phyloP scores from a whole-genome alignment of 495 filamentous ascomycete species.

The Aspergillus avenaceus region DNA sequence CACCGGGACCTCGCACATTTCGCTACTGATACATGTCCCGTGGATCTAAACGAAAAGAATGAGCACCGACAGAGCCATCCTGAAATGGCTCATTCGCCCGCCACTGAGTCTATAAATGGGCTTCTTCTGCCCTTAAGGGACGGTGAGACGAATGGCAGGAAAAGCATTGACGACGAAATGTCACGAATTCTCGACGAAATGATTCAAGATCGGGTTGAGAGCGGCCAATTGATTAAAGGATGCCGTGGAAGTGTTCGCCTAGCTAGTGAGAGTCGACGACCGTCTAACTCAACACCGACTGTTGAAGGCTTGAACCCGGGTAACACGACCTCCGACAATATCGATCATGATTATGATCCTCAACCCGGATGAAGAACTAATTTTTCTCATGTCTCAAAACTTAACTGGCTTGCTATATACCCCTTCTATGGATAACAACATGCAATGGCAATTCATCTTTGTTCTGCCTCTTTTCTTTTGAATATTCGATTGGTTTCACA shows the following conservation, averaged over 20 bases:
- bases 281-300: slow-evolving; percentile 27
- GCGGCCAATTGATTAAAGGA: slow-evolving; percentile 58
- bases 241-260: slow-evolving; percentile 52
- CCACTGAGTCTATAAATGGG: slow-evolving; percentile 7
- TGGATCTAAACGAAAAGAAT: slow-evolving; percentile 28
- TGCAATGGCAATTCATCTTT: too few species aligned
- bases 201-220: slow-evolving; percentile 82
- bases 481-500: slow-evolving; percentile 20
- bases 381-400: not conserved
- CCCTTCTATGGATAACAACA: too few species aligned
- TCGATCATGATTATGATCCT: not conserved
- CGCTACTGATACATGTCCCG: slow-evolving; percentile 36
- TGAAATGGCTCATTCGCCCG: not conserved
- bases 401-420: too few species aligned
- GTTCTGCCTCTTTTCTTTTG: slow-evolving; percentile 20
- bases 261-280: slow-evolving; percentile 32
- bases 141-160: slow-evolving; percentile 45
- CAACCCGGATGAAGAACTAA: not conserved
- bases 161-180: slow-evolving; percentile 84
- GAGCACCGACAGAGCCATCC: slow-evolving; percentile 14
- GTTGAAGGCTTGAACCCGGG: slow-evolving; percentile 26
- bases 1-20: slow-evolving; percentile 81
- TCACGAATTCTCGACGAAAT: slow-evolving; percentile 89
- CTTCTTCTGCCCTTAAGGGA: slow-evolving; percentile 22
- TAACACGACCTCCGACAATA: slow-evolving; percentile 3